A percentile compares a stretch with the other conserved stretches of the same genome.
Conservation (phyloP, 176 grass and related monocot genomes). For the Oryza australiensis region DNA sequence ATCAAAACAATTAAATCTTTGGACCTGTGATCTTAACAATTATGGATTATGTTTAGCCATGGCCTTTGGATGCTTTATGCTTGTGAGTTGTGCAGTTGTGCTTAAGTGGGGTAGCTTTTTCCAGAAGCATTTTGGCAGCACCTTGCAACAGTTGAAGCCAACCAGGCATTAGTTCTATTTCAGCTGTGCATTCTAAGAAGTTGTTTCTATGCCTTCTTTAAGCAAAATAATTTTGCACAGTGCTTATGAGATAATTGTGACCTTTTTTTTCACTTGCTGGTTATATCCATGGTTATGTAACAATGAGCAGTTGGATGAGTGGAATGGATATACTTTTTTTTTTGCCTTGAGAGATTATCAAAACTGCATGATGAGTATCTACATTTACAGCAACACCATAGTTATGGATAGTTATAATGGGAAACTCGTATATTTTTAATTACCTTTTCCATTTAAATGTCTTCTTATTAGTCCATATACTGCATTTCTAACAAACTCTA, state of each 20-base stretch:
- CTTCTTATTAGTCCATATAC: background rate
- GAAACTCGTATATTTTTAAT: background rate
- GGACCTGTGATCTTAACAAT: background rate
- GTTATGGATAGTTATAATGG: background rate
- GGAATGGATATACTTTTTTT: background rate
- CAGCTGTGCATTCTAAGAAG: background rate
- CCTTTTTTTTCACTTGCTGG: background rate
- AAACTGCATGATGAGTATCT: background rate
- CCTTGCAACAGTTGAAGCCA: background rate
- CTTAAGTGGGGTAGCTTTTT: background rate
- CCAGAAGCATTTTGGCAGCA: background rate
- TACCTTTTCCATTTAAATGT: background rate
- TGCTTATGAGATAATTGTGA: background rate
- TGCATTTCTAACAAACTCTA: background rate
- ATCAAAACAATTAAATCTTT: background rate
- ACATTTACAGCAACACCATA: background rate
- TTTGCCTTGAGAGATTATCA: background rate
- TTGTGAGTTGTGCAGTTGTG: background rate
- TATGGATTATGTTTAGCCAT: background rate
- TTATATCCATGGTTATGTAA: background rate
- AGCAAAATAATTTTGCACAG: background rate
- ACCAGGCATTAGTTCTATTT: background rate
- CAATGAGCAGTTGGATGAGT: background rate
- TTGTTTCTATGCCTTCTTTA: background rate
- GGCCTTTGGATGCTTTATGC: background rate